A percentile compares a stretch with the other conserved stretches of the same genome.
Evolutionary conservation across 2,329 filamentous ascomycete species (phyloP).

Genomic region (Stemphylium beticola): DNA sequence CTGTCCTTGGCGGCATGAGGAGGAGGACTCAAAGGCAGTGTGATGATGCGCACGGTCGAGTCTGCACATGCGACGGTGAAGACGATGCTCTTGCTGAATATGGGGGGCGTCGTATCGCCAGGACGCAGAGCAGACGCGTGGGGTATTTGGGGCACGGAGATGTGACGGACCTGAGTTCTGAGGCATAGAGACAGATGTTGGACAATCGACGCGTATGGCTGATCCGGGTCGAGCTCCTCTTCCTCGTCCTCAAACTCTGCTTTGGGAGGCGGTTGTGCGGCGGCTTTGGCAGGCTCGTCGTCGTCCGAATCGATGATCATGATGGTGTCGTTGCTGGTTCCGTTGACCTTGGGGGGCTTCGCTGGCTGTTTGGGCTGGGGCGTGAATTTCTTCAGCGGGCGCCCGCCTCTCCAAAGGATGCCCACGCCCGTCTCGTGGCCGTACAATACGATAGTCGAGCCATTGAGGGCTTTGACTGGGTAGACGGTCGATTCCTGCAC

Average conservation of each 20-base stretch:
- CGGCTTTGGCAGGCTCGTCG: conserved; percentile 51
- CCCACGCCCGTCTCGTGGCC: conserved; percentile 64
- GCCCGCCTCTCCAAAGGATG: conserved; percentile 66
- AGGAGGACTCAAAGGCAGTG: conserved; percentile 61
- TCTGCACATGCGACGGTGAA: conserved; percentile 64
- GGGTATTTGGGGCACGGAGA: conserved; percentile 57
- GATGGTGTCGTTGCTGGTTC: conserved; percentile 52
- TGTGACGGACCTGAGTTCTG: conserved; percentile 59
- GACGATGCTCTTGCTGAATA: conserved; percentile 59
- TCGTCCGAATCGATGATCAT: conserved; percentile 65
- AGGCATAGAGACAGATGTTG: conserved; percentile 63
- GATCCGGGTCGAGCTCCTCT: conserved; percentile 63
- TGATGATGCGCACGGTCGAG: conserved; percentile 61
- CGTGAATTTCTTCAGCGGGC: conserved; percentile 50
- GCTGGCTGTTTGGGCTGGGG: conserved; percentile 35
- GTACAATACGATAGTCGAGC: conserved; percentile 66
- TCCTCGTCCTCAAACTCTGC: conserved; percentile 61
- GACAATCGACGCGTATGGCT: conserved; percentile 61
- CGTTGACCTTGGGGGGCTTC: conserved; percentile 50
- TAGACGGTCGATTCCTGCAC: conserved; percentile 64
- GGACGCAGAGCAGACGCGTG: conserved; percentile 37
- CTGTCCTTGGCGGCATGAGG: conserved; percentile 47
- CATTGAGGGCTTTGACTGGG: conserved; percentile 64
- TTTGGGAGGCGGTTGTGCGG: conserved; percentile 26
- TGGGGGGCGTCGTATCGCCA: conserved; percentile 51